Base-by-base conservation (phyloP, 2,329 filamentous ascomycete species). In the Scytalidium lignicola region DNA sequence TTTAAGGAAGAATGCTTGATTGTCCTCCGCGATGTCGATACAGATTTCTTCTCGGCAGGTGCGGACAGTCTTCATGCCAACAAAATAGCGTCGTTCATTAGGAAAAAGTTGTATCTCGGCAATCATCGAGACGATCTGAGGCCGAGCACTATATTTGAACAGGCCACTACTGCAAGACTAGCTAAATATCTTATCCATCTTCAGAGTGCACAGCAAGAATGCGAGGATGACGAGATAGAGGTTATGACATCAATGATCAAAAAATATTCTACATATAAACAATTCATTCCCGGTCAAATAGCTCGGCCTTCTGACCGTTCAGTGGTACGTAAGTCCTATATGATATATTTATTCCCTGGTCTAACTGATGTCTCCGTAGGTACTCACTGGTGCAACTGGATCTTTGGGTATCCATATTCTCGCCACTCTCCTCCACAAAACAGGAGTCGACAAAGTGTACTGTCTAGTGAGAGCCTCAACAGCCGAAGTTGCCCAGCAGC, bases 381-480 rank as follows among this genome's bases (percentile, higher is more conserved):
- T 77, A 10, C 63, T 78, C 18, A 77, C 75, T 7, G 74, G 75
- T 29, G 70, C 72, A 4, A 78, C 75, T 13, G 75, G 75, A 32
- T 67, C 70, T 3, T 63, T 81, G 3, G 78, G 78, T 17, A 70
- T 72, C 21, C 74, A 80, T 51, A 66, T 80, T 2, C 61, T 80
- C 4, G 60, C 72, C 23, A 62, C 71, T 19, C 66, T 82, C 5
- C 64, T 70, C 2, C 57, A 65, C 1, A 57, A 62, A 19, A 10
- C 13, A 12, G 19, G 7, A 7, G 18, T 39, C 12, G 17, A 6
- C 5, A 7, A 3, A 26, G 44, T 57, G 2, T 80, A 76, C 65
- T 75, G 74, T 49, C 69, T 80, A 3, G 75, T 79, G 9, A 71
- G 79, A 22, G 58, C 57, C 6, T 44, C 62, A 12, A 61, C 59